Conservation (phyloP, 1,284 basidiomycete species). For the Amylostereum chailletii region DNA sequence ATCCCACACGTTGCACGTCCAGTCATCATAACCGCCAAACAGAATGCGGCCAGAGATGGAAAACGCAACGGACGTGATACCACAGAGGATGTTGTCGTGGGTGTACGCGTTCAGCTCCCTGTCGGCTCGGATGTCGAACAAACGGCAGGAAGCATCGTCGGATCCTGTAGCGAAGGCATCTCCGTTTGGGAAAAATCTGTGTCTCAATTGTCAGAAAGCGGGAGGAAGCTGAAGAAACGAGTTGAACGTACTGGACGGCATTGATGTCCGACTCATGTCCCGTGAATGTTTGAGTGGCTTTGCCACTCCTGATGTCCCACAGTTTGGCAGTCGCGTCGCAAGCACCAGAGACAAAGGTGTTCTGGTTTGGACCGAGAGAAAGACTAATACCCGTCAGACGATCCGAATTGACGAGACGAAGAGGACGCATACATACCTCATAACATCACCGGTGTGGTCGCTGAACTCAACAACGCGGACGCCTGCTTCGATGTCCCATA, state of each 20-base stretch:
- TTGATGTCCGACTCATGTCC: constrained; percentile 99
- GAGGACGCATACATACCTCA: constrained; percentile 64
- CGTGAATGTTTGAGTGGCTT: constrained; percentile 96
- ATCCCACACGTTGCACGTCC: constrained; percentile 99
- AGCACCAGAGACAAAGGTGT: constrained; percentile 96
- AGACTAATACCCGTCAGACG: constrained; percentile 44
- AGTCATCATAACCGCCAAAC: constrained; percentile 98
- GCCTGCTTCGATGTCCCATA: constrained; percentile 98
- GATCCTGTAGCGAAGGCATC: constrained; percentile 99
- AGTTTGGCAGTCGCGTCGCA: constrained; percentile 97
- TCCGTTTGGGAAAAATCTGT: constrained; percentile 97
- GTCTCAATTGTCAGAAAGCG: constrained; percentile 7
- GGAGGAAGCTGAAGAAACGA: constrained; percentile 10
- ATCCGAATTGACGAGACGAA: not conserved
- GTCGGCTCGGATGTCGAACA: constrained; percentile 97
- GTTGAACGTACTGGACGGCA: constrained; percentile 78
- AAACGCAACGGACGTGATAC: constrained; percentile 98
- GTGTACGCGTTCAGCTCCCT: constrained; percentile 95
- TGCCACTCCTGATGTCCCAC: constrained; percentile 96
- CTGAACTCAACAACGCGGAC: constrained; percentile 94
- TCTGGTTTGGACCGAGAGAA: constrained; percentile 90
- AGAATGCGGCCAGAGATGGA: constrained; percentile 94
- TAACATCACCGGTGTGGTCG: constrained; percentile 98
- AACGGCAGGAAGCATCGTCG: constrained; percentile 95
- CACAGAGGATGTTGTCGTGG: constrained; percentile 97